Evolutionary conservation across 106 monocot species (phyloP), one percentile per base, ranked within the genome.

Genomic region (Hemerocallis citrina): DNA sequence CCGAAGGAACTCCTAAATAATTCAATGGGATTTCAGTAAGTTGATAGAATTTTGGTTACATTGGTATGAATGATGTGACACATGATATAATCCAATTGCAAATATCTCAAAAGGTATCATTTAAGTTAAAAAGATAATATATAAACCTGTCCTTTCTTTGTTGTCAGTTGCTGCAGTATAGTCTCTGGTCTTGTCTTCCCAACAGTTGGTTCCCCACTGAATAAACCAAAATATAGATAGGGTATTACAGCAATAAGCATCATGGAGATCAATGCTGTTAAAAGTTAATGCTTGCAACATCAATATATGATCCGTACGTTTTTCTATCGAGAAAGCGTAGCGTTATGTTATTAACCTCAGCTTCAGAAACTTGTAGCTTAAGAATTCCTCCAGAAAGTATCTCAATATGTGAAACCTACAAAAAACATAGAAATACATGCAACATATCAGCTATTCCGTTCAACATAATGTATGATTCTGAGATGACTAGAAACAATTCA

Each of bases 121-220:
- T n/a, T n/a, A n/a, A n/a, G n/a, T n/a, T n/a, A n/a, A n/a, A n/a
- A n/a, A n/a, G n/a, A n/a, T n/a, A n/a, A n/a, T n/a, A n/a, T n/a
- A n/a, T n/a, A n/a, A 69, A 93, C 98, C 85, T 99, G 98, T n/a
- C 98, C 98, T 54, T 99, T 99, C 62, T 99, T 99, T 23, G 92
- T 99, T 29, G 92, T 88, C 7, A 92, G 88, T 58, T 99, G 98
- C 49, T 74, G 66, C 67, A 99, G 77, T 77, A 99, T 92, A 39
- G 98, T 92, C 68, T 99, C 92, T 30, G 82, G 77, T 54, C 70
- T 88, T 25, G 98, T 99, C 59, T 85, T 99, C 41, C 98, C 98
- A 48, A 71, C 59, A 66, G 92, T 99, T 29, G 85, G 98, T 63
- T 99, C 98, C 45, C 85, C 92, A 51, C 98, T 99, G 49, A 31